Evolutionary conservation across 345 rosid genomes (phyloP).

Genomic region (Eucalyptus tenuipes): DNA sequence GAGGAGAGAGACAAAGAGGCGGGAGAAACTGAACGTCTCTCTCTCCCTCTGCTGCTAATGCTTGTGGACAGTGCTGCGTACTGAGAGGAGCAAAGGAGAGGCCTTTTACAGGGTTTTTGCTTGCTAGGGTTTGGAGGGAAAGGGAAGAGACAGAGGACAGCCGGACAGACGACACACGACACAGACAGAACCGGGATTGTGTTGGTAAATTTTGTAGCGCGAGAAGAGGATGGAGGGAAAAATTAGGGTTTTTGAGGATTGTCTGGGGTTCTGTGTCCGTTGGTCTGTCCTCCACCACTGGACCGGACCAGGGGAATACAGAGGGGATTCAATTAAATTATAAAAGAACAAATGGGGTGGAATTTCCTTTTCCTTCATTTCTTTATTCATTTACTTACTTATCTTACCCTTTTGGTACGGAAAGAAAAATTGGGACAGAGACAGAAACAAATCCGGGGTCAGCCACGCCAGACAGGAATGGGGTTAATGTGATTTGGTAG

Average conservation of each 20-base stretch:
- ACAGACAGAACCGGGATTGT: not conserved
- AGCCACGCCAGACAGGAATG: not conserved
- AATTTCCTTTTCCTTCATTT: not conserved
- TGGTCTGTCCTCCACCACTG: not conserved
- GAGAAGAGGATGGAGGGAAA: not conserved
- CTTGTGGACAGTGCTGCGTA: not conserved
- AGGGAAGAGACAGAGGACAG: not conserved
- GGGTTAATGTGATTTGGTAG: not conserved
- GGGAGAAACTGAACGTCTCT: not conserved
- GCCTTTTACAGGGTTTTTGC: not conserved
- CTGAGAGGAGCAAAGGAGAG: not conserved
- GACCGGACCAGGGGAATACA: not conserved
- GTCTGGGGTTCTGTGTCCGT: not conserved
- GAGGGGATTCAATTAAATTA: not conserved
- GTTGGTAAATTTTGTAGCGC: not conserved
- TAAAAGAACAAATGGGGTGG: not conserved
- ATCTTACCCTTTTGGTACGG: not conserved
- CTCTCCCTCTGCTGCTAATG: not conserved
- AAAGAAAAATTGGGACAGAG: not conserved
- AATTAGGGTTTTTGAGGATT: not conserved
- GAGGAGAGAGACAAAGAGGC: not conserved
- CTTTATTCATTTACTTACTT: not conserved
- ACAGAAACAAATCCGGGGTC: not conserved
- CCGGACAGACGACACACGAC: not conserved
- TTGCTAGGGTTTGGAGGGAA: not conserved